A percentile compares a stretch with the other conserved stretches of the same genome.
These are phyloP conservation scores for Aspergillus ochraceoroseus DNA, from an alignment of 2,329 filamentous ascomycete species.

Conservation along the genomic window DNA sequence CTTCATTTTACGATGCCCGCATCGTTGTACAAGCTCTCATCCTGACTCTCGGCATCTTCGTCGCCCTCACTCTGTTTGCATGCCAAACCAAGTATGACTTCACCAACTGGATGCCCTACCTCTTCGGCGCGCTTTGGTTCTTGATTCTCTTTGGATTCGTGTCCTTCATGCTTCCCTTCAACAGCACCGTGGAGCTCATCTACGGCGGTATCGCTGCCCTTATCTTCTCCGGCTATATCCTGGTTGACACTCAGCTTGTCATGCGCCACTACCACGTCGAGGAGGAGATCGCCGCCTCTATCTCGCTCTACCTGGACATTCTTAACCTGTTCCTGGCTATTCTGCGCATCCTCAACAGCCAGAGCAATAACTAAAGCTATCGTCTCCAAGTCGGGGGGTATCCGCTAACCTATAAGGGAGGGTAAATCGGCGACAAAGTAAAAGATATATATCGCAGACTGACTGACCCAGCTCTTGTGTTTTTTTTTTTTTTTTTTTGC, in stretches of 20 bases:
- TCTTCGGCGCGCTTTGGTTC: constrained; percentile 86
- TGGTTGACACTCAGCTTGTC: constrained; percentile 93
- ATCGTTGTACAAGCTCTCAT: constrained; percentile 88
- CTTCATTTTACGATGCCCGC: constrained; percentile 76
- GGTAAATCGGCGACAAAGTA: no score
- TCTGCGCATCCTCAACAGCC: constrained; percentile 90
- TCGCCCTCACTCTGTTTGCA: constrained; percentile 69
- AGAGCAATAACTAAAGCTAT: constrained; percentile 74
- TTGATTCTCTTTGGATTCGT: constrained; percentile 91
- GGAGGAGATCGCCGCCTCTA: constrained; percentile 92
- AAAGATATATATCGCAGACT: no score
- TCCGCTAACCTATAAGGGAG: no score
- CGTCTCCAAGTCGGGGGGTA: no score
- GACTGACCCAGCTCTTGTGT: no score
- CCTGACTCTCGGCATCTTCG: constrained; percentile 67
- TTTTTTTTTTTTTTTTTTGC: no score
- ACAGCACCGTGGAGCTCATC: constrained; percentile 72
- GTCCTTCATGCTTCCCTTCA: constrained; percentile 79
- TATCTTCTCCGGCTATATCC: constrained; percentile 89
- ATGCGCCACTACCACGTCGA: constrained; percentile 96
- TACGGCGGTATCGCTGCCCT: constrained; percentile 79
- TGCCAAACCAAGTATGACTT: constrained; percentile 99
- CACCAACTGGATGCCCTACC: constrained; percentile 92
- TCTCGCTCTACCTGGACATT: constrained; percentile 91
- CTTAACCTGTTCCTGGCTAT: constrained; percentile 97